phyloP scores from a whole-genome alignment of 331 rosid genomes.

The Rosa hybrid region DNA sequence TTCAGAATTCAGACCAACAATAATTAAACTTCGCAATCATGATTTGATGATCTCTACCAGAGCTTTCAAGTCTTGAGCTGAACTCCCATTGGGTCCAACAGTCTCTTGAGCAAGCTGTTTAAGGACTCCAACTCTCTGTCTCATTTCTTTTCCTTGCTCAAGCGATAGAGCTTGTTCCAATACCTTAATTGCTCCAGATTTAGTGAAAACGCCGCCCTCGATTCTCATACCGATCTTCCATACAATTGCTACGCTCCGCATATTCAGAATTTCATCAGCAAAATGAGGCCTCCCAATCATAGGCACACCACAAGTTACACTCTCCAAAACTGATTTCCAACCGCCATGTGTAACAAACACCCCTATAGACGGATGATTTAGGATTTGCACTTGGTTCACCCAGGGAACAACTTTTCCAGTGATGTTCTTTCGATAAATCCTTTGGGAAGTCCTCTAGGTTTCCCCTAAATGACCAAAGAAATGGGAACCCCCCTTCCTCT shows the following conservation, averaged over 20 bases:
- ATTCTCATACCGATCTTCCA: constrained; percentile 49
- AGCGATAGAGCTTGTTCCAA: constrained; percentile 23
- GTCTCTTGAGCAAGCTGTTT: constrained; percentile 31
- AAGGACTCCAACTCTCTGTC: constrained; percentile 23
- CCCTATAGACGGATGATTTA: neutral
- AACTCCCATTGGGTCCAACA: constrained; percentile 33
- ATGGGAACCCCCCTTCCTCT: constrained; percentile 44
- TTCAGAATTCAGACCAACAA: neutral
- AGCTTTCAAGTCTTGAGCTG: constrained; percentile 30
- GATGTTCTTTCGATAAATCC: constrained; percentile 47
- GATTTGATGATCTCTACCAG: constrained; percentile 27
- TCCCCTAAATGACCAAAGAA: constrained; percentile 56
- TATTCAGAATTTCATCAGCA: constrained; percentile 49
- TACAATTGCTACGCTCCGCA: constrained; percentile 20
- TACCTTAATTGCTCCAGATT: constrained; percentile 3
- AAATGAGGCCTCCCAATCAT: constrained; percentile 54
- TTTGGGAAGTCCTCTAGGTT: constrained; percentile 28
- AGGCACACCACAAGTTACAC: constrained; percentile 33
- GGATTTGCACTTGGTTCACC: constrained; percentile 49
- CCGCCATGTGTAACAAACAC: constrained; percentile 22
- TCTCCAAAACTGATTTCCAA: constrained; percentile 19
- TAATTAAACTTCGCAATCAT: neutral
- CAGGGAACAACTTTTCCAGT: constrained; percentile 40
- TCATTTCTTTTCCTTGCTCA: constrained; percentile 40
- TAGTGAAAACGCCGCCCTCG: constrained; percentile 40